Conservation (phyloP, 2,329 filamentous ascomycete species). For the Talaromyces verruculosus region DNA sequence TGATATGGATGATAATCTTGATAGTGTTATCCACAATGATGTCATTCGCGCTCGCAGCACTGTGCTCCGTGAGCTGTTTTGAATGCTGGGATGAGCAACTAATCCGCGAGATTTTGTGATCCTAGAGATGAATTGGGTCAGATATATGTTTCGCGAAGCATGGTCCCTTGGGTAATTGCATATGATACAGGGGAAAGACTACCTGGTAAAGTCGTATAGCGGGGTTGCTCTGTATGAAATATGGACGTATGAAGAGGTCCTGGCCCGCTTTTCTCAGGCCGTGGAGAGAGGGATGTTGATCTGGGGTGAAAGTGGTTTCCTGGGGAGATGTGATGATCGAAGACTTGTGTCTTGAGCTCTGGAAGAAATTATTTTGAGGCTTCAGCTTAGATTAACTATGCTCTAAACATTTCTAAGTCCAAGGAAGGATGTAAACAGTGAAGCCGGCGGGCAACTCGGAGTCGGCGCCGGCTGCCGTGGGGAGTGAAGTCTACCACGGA, state of each 20-base stretch:
- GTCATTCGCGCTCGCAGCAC: slow-evolving; percentile 5
- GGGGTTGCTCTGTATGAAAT: slow-evolving; percentile 3
- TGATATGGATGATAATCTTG: background rate
- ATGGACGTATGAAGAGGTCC: background rate
- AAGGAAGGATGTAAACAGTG: background rate
- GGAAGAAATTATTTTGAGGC: background rate
- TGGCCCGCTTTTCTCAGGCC: slow-evolving; percentile 15
- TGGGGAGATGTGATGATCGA: background rate
- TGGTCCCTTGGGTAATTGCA: background rate
- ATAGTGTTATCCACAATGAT: slow-evolving; percentile 16
- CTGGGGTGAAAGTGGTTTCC: background rate
- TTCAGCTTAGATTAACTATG: background rate
- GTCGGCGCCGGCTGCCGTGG: slow-evolving; percentile 3
- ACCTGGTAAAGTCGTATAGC: slow-evolving; percentile 4
- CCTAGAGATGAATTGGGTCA: background rate
- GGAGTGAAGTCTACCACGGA: background rate
- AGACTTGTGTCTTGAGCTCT: background rate
- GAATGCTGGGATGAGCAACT: background rate
- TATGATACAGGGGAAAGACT: background rate
- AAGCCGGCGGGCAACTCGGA: background rate
- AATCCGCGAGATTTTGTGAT: background rate
- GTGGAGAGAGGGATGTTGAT: background rate
- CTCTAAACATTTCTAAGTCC: background rate
- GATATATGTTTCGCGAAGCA: background rate
- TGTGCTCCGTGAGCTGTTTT: background rate